phyloP scores from a whole-genome alignment of 2,329 filamentous ascomycete species.

The Passalora sequoiae region DNA sequence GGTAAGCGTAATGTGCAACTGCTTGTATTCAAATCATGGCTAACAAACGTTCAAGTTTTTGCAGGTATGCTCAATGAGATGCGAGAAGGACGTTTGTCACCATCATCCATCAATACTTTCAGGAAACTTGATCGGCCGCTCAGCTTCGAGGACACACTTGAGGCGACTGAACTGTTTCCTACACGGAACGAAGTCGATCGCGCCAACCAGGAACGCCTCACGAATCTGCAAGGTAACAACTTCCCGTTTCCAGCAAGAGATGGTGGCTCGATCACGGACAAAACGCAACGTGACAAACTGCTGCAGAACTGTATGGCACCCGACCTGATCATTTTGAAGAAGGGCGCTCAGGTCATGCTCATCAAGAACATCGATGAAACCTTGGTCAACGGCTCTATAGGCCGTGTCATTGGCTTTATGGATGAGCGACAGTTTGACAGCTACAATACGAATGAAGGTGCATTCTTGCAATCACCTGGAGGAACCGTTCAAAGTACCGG shows the following conservation, averaged over 20 bases:
- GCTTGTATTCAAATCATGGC: slow-evolving; percentile 1
- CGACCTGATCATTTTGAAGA: slow-evolving; percentile 71
- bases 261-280: slow-evolving; percentile 62
- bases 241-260: slow-evolving; percentile 71
- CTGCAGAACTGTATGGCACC: slow-evolving; percentile 92
- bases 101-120: slow-evolving; percentile 73
- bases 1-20: slow-evolving; percentile 40
- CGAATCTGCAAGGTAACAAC: slow-evolving; percentile 61
- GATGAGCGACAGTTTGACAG: slow-evolving; percentile 48
- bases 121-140: slow-evolving; percentile 66
- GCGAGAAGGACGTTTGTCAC: slow-evolving; percentile 76
- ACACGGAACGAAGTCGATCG: slow-evolving; percentile 83
- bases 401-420: slow-evolving; percentile 80
- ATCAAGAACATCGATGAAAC: slow-evolving; percentile 97
- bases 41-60: slow-evolving; percentile 58
- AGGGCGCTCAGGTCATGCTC: slow-evolving; percentile 96
- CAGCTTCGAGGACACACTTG: slow-evolving; percentile 65
- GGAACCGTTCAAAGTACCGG: slow-evolving; percentile 30
- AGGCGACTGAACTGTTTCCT: slow-evolving; percentile 89
- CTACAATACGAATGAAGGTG: slow-evolving; percentile 29
- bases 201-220: slow-evolving; percentile 73
- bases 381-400: slow-evolving; percentile 89
- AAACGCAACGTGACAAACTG: slow-evolving; percentile 65
- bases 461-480: slow-evolving; percentile 20
- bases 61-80: slow-evolving; percentile 97